A percentile compares a stretch with the other conserved stretches of the same genome.
Conservation (phyloP, 352 stramenopile species). For the Globisporangium polare region DNA sequence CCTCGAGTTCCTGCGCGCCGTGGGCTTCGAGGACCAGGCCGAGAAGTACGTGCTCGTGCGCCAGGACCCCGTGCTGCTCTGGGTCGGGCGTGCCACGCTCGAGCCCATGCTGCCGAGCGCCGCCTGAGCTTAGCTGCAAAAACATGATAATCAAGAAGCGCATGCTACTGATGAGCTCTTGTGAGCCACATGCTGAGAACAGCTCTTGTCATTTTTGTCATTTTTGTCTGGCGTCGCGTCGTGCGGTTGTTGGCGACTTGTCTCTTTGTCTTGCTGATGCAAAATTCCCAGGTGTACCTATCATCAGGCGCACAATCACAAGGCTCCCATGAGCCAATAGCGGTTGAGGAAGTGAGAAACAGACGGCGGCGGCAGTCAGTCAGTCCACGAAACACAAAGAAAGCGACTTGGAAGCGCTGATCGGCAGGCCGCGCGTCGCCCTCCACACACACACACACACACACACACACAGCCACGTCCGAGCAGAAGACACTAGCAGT, state of each 20-base stretch:
- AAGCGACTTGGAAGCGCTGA: background rate
- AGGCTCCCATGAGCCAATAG: background rate
- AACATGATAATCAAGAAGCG: too few species aligned
- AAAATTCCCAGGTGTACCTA: conserved; percentile 1
- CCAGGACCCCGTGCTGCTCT: conserved; percentile 64
- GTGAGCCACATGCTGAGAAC: too few species aligned
- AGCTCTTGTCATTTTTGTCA: too few species aligned
- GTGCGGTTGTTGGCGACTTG: background rate
- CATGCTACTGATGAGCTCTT: too few species aligned
- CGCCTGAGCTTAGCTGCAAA: conserved; percentile 8
- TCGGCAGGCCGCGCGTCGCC: background rate
- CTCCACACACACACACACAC: background rate
- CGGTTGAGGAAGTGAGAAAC: background rate
- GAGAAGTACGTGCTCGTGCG: conserved; percentile 52
- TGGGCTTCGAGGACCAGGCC: conserved; percentile 63
- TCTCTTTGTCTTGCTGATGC: background rate
- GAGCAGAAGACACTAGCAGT: background rate
- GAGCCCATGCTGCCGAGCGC: conserved; percentile 37
- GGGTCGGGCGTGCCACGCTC: conserved; percentile 57
- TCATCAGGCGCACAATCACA: background rate
- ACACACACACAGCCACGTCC: background rate
- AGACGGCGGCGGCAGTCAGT: background rate
- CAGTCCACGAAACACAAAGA: background rate
- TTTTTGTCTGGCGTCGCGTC: too few species aligned
- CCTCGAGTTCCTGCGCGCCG: conserved; percentile 56